phyloP scores from a whole-genome alignment of 139 green algal species.

The Coelastrella sp. region DNA sequence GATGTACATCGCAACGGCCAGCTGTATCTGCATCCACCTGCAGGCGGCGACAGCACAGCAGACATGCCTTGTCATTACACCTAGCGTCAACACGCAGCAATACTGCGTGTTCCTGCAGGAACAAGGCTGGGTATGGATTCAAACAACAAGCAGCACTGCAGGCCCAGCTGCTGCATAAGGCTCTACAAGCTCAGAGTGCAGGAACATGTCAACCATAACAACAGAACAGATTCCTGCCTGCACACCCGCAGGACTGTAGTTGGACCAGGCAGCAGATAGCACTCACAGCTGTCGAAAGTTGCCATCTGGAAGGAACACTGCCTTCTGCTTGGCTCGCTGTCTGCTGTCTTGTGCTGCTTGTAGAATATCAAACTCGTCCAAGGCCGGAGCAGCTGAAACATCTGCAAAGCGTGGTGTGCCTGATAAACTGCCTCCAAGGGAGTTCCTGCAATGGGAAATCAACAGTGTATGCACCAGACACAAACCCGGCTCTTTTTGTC shows the following conservation, averaged over 20 bases:
- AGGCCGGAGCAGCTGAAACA: neutral
- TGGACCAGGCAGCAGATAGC: neutral
- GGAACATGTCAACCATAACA: no score
- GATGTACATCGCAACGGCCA: constrained; percentile 71
- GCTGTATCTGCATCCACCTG: constrained; percentile 52
- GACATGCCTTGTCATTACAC: neutral
- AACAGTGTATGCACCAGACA: neutral
- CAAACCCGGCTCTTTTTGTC: no score
- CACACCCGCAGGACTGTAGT: neutral
- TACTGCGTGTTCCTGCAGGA: no score
- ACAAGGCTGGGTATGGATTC: neutral
- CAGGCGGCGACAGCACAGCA: neutral
- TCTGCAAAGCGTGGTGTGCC: neutral
- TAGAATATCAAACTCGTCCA: neutral
- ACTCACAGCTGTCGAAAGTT: constrained; percentile 52
- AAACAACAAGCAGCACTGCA: neutral
- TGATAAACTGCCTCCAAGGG: neutral
- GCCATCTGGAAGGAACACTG: constrained; percentile 54
- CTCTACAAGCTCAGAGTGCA: no score
- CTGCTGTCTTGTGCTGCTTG: constrained; percentile 10
- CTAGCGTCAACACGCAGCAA: no score
- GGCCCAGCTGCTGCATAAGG: neutral
- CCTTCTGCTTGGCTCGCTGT: neutral
- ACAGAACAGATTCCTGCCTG: no score
- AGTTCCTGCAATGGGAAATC: neutral